These are phyloP conservation scores for Xylariaceae sp. DNA, from an alignment of 2,329 filamentous ascomycete species.

Conservation along the genomic window DNA sequence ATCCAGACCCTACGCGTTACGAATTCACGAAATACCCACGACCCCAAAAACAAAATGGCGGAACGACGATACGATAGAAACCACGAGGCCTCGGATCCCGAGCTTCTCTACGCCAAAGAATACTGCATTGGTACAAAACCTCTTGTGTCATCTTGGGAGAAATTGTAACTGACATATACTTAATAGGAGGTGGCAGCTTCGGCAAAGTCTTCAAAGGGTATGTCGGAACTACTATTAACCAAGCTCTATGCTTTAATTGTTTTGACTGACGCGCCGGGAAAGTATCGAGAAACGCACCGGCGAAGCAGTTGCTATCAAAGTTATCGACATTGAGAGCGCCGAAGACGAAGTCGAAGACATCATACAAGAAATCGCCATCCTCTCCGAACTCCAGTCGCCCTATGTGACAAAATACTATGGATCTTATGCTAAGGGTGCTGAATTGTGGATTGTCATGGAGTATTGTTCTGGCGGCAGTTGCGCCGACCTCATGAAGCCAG, in stretches of 20 bases:
- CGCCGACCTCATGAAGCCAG: conserved; percentile 92
- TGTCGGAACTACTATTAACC: no score
- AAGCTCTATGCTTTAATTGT: no score
- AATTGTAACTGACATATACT: conserved; percentile 25
- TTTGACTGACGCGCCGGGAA: no score
- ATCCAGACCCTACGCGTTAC: no score
- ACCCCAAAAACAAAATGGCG: conserved; percentile 37
- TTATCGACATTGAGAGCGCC: conserved; percentile 98
- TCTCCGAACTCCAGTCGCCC: conserved; percentile 91
- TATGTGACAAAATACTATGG: conserved; percentile 98
- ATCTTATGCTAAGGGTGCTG: conserved; percentile 90
- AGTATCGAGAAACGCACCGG: conserved; percentile 92
- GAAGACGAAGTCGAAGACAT: conserved; percentile 99
- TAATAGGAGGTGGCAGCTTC: conserved; percentile 86
- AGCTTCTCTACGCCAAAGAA: conserved; percentile 89
- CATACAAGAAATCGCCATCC: conserved; percentile 95
- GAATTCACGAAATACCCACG: conserved; percentile 16
- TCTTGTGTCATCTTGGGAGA: conserved; percentile 9
- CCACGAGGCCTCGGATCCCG: conserved; percentile 70
- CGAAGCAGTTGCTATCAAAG: conserved; percentile 93
- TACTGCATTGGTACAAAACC: conserved; percentile 70
- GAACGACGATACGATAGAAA: conserved; percentile 45
- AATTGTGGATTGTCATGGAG: conserved; percentile 99
- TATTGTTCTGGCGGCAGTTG: conserved; percentile 97
- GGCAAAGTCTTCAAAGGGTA: conserved; percentile 98